Base-by-base conservation (phyloP, 2,329 filamentous ascomycete species). In the Pseudogymnoascus destructans region DNA sequence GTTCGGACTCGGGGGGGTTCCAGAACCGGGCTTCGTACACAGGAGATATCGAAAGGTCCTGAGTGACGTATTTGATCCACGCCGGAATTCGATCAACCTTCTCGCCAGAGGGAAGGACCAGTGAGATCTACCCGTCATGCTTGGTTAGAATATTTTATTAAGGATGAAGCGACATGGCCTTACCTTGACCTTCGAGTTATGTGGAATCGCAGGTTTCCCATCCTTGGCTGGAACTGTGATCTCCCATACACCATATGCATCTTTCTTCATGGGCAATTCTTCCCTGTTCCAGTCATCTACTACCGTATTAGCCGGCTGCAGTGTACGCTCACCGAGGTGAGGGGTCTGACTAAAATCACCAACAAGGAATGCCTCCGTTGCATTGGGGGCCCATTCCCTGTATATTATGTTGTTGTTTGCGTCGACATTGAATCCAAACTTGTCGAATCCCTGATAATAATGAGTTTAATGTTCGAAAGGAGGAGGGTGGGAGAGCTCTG, bases 61-160 rank as follows among this genome's bases (percentile, higher is more conserved):
- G 93, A 0, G 92, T 96, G 57, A 96, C 93, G 67, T 95, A 89
- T 70, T 86, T 95, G 75, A 97, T 97, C 93, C 93, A 98, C 25
- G 90, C 89, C 23, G 93, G 93, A 57, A 98, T 75, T 64, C 92
- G 84, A 73, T 97, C 92, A 65, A 92, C 82, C 64, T 85, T 81
- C 69, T 93, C 86, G 60, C 90, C 88, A 35, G 77, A 83, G 10
- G 88, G 89, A 8, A 89, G 79, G 55, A 87, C 82, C 71, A 98
- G 80, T 7, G 91, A 88, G 63, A 95, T 88, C 89, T 95, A 64
- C 5, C 11, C 4, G 5, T 19, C 21, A 59, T 13, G 25, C 49
- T 64, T 55, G 66, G 62, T 58, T 59, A 60, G 25, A 33, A 52
- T n/a, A 38, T 25, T 36, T 13, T 7, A 3, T 36, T 5, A 49